Percentiles rank a stretch among this genome's conserved stretches.
Evolutionary conservation across 2,329 filamentous ascomycete species (phyloP).

Genomic region (Onygena corvina): DNA sequence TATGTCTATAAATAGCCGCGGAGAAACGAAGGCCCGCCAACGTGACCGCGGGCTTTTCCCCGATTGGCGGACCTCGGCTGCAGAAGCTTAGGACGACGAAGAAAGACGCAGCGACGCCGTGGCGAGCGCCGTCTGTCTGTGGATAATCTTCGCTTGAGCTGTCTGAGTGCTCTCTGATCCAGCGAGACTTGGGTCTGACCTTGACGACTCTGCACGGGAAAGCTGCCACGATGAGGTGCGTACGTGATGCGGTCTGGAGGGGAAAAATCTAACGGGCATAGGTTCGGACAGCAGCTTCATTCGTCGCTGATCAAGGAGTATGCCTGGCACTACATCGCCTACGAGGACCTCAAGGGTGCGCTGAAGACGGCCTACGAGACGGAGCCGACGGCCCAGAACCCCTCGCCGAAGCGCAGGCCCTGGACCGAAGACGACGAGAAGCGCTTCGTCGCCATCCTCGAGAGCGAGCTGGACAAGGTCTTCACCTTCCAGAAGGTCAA

Average conservation of each 20-base stretch:
- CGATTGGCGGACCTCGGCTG: neutral
- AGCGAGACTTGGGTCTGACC: too few relatives aligned
- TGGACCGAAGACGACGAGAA: slow-evolving; percentile 92
- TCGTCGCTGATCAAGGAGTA: slow-evolving; percentile 95
- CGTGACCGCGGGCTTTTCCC: neutral
- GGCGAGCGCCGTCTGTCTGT: too few relatives aligned
- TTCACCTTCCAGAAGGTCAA: slow-evolving; percentile 97
- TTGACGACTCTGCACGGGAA: too few relatives aligned
- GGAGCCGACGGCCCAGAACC: slow-evolving; percentile 35
- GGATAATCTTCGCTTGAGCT: too few relatives aligned
- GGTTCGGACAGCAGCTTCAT: slow-evolving; percentile 92
- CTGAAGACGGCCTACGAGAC: slow-evolving; percentile 61
- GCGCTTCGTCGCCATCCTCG: slow-evolving; percentile 72
- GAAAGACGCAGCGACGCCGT: too few relatives aligned
- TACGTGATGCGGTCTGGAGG: too few relatives aligned
- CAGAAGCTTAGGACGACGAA: too few relatives aligned
- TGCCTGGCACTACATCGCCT: slow-evolving; percentile 96
- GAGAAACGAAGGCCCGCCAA: neutral
- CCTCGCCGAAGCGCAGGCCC: slow-evolving; percentile 44
- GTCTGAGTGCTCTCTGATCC: too few relatives aligned
- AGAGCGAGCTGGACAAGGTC: slow-evolving; percentile 91
- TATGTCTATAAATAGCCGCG: neutral
- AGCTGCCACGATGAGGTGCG: too few relatives aligned
- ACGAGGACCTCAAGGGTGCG: slow-evolving; percentile 80
- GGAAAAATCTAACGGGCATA: too few relatives aligned